phyloP scores from a whole-genome alignment of 169 alveolate genomes.

The Plasmodium inui region DNA sequence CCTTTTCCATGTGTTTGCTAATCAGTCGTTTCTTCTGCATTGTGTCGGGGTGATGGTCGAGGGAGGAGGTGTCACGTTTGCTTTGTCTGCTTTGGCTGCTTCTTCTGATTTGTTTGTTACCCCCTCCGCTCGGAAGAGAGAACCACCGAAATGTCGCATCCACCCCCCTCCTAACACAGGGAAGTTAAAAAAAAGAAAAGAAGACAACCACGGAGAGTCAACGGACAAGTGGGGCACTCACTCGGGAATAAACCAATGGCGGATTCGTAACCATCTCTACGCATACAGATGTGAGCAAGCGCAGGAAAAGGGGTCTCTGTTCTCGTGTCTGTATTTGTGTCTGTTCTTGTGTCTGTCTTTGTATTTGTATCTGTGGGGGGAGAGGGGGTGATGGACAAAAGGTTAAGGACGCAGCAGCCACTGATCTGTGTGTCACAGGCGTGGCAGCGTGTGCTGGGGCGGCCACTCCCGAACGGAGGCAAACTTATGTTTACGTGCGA shows the following conservation, averaged over 20 bases:
- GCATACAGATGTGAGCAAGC: neutral
- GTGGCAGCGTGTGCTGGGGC: neutral
- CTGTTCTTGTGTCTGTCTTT: too few relatives aligned
- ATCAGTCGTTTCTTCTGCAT: constrained; percentile 2
- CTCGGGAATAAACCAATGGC: neutral
- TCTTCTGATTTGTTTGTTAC: neutral
- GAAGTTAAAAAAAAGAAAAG: neutral
- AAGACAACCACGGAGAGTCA: neutral
- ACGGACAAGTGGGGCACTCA: neutral
- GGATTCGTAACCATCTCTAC: neutral
- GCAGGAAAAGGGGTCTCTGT: neutral
- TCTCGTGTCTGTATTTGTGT: too few relatives aligned
- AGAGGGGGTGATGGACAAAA: neutral
- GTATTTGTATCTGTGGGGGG: too few relatives aligned
- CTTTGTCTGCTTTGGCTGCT: neutral
- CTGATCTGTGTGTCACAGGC: too few relatives aligned
- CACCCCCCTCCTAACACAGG: neutral
- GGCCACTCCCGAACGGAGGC: neutral
- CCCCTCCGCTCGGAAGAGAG: neutral
- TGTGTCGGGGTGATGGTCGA: neutral
- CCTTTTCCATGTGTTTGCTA: neutral
- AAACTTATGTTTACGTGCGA: neutral
- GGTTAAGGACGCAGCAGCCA: neutral
- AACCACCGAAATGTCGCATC: too few relatives aligned
- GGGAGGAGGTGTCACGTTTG: neutral